These are phyloP conservation scores for Apocynum venetum DNA, from an alignment of 257 asterid species.

Conservation along the genomic window DNA sequence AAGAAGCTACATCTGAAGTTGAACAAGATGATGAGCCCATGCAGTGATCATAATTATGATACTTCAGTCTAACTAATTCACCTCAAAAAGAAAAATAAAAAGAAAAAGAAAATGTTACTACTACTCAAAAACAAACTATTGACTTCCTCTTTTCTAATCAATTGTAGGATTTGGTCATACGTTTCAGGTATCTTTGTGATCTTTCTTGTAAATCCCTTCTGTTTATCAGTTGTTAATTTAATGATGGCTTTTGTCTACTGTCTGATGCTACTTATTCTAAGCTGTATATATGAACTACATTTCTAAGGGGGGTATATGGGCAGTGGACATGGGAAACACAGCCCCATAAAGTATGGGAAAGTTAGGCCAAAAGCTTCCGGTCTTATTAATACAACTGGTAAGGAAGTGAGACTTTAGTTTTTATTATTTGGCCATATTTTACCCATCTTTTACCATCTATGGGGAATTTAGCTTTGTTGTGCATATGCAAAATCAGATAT, in stretches of 20 bases:
- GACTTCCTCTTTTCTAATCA: background rate
- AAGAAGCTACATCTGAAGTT: conserved; percentile 73
- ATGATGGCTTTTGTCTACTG: conserved; percentile 7
- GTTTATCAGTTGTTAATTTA: conserved; percentile 12
- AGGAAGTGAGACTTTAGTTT: conserved; percentile 7
- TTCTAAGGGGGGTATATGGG: conserved; percentile 21
- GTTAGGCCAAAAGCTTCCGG: conserved; percentile 34
- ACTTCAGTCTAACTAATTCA: background rate
- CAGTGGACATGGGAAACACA: conserved; percentile 68
- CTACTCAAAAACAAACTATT: background rate
- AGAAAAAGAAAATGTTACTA: background rate
- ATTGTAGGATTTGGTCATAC: conserved; percentile 5
- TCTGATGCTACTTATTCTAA: background rate
- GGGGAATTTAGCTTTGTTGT: conserved; percentile 14
- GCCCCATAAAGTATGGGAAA: conserved; percentile 81
- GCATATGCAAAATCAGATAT: conserved; percentile 9
- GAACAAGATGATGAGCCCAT: conserved; percentile 48
- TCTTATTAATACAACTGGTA: conserved; percentile 19
- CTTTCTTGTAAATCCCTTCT: conserved; percentile 17
- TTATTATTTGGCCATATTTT: background rate
- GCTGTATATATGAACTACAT: background rate
- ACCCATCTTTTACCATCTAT: background rate
- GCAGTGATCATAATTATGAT: background rate
- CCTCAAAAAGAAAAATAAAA: too few species aligned
- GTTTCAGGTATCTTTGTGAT: conserved; percentile 1